These are phyloP conservation scores for Cercospora sp. DNA, from an alignment of 2,329 filamentous ascomycete species.

Conservation along the genomic window DNA sequence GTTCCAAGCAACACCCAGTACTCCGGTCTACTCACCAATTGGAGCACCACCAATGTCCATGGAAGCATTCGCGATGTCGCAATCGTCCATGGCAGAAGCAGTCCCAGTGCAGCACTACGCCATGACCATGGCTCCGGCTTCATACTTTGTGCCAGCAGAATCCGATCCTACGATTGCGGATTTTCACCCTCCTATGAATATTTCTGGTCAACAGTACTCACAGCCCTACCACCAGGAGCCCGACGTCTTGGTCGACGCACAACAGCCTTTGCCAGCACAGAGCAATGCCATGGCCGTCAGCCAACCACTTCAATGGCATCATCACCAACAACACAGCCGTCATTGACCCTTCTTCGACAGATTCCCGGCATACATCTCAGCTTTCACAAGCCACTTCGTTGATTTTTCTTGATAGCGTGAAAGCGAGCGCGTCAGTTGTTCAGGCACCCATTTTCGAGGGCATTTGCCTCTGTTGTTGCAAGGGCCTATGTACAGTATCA, in stretches of 20 bases:
- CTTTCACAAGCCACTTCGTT: background rate
- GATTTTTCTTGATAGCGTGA: constrained; percentile 19
- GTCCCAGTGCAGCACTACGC: constrained; percentile 11
- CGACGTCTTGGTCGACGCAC: constrained; percentile 14
- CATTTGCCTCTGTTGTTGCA: background rate
- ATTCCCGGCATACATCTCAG: background rate
- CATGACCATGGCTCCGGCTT: constrained; percentile 14
- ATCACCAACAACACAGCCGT: background rate
- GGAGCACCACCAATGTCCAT: constrained; percentile 19
- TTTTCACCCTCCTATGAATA: constrained; percentile 19
- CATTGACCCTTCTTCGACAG: constrained; percentile 1
- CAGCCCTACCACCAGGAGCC: constrained; percentile 13
- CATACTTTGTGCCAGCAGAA: constrained; percentile 25
- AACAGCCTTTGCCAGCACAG: constrained; percentile 8
- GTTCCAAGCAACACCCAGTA: constrained; percentile 27
- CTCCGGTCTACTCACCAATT: constrained; percentile 23
- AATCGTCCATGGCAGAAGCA: background rate
- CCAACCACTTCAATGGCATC: constrained; percentile 7
- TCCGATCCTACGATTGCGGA: constrained; percentile 15
- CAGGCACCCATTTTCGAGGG: background rate
- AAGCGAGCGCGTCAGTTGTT: constrained; percentile 17
- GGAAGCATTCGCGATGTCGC: constrained; percentile 12
- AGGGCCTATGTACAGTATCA: constrained; percentile 20
- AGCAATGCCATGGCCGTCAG: background rate
- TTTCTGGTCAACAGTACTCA: constrained; percentile 9